These are phyloP conservation scores for Polytrichum commune DNA, from an alignment of 225 moss, liverwort and hornwort genomes.

Conservation along the genomic window DNA sequence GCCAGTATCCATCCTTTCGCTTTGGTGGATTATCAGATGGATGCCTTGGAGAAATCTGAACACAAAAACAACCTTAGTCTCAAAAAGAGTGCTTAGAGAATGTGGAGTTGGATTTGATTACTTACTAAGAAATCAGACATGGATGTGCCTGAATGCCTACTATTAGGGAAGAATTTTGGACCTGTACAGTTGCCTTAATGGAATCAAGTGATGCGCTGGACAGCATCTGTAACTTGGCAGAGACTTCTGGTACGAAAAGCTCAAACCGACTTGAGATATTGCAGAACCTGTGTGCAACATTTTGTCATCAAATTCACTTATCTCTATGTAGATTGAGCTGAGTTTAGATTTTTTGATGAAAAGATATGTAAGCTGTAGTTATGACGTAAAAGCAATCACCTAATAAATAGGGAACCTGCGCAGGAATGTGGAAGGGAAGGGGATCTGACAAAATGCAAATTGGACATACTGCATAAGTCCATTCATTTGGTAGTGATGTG, in stretches of 20 bases:
- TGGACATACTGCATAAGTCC: slow-evolving; percentile 85
- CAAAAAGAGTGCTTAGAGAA: not conserved
- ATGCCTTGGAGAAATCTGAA: slow-evolving; percentile 50
- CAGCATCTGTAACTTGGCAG: slow-evolving; percentile 68
- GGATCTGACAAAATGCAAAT: not conserved
- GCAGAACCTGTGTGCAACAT: slow-evolving; percentile 64
- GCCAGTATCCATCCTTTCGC: slow-evolving; percentile 88
- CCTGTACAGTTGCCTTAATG: slow-evolving; percentile 55
- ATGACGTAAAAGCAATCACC: too few relatives aligned
- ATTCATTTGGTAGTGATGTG: slow-evolving; percentile 58
- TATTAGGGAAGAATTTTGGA: slow-evolving; percentile 8
- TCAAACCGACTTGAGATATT: slow-evolving; percentile 75
- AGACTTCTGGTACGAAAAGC: slow-evolving; percentile 86
- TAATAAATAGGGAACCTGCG: too few relatives aligned
- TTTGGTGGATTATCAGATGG: slow-evolving; percentile 26
- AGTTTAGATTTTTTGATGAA: not conserved
- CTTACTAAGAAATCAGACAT: not conserved
- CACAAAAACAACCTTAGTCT: not conserved
- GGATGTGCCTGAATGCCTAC: not conserved
- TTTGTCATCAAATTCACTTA: not conserved
- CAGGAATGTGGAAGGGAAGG: too few relatives aligned
- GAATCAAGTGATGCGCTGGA: slow-evolving; percentile 43
- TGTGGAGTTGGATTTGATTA: not conserved
- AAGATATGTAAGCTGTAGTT: not conserved
- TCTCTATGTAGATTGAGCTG: not conserved